A percentile compares a stretch with the other conserved stretches of the same genome.
These are phyloP conservation scores for Globisporangium spiculum DNA, from an alignment of 352 stramenopile genomes.

Conservation along the genomic window DNA sequence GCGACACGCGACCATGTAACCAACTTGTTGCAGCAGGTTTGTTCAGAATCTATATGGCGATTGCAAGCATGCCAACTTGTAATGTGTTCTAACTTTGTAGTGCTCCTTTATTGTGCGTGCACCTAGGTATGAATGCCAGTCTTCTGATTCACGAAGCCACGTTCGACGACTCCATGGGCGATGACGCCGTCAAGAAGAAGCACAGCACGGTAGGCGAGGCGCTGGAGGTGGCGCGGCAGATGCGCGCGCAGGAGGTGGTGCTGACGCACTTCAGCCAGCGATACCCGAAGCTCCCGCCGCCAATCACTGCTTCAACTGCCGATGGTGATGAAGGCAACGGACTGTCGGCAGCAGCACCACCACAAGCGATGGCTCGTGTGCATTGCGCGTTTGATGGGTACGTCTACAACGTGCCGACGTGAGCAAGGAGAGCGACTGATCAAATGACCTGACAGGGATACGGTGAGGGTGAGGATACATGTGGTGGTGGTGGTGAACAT, in stretches of 20 bases:
- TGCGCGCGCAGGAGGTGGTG: conserved; percentile 85
- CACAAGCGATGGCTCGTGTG: conserved; percentile 6
- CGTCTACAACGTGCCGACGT: neutral
- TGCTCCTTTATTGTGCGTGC: neutral
- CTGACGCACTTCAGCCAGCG: conserved; percentile 95
- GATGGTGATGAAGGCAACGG: neutral
- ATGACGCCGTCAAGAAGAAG: conserved; percentile 91
- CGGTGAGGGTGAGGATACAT: neutral
- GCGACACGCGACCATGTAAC: conserved; percentile 91
- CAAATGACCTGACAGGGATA: neutral
- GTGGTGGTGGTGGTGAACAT: neutral
- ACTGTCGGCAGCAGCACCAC: neutral
- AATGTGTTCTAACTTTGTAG: neutral
- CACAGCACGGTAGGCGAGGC: conserved; percentile 94
- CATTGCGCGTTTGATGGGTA: conserved; percentile 21
- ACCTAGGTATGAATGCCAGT: conserved; percentile 33
- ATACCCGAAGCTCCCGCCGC: conserved; percentile 57
- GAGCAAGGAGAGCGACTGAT: conserved; percentile 2
- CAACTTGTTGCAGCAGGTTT: conserved; percentile 39
- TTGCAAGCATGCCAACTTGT: neutral
- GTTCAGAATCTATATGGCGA: neutral
- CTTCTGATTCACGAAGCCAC: conserved; percentile 97
- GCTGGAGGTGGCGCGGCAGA: conserved; percentile 66
- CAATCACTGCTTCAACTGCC: conserved; percentile 6
- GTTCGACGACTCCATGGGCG: conserved; percentile 94